Conservation (phyloP, 495 filamentous ascomycete genomes). For the Aspergillus carlsbadensis region DNA sequence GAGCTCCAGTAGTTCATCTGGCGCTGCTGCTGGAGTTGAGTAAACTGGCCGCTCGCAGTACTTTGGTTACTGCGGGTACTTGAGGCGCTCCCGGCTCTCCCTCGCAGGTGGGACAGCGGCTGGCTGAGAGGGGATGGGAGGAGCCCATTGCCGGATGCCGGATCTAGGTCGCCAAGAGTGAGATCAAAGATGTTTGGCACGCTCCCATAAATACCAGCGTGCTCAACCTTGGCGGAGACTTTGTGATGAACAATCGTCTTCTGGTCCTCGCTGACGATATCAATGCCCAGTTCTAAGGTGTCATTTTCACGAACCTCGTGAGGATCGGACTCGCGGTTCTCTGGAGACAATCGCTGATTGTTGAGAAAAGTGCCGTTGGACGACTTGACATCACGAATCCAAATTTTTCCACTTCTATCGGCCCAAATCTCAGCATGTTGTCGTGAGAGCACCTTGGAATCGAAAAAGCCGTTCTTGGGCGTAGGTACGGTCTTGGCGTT, state of each 20-base stretch:
- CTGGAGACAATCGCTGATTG: constrained; percentile 80
- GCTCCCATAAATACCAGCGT: constrained; percentile 74
- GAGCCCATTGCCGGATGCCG: constrained; percentile 63
- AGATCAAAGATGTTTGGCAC: constrained; percentile 76
- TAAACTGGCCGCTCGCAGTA: constrained; percentile 57
- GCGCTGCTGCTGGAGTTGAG: constrained; percentile 59
- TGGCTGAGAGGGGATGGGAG: constrained; percentile 61
- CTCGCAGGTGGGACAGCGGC: constrained; percentile 59
- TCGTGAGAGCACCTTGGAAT: constrained; percentile 93
- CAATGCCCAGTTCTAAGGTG: constrained; percentile 89
- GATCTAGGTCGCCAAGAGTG: constrained; percentile 85
- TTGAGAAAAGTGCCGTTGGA: constrained; percentile 99
- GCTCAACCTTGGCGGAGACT: constrained; percentile 92
- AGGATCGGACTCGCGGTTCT: constrained; percentile 93
- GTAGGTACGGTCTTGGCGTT: constrained; percentile 94
- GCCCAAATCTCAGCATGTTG: constrained; percentile 98
- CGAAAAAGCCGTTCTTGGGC: constrained; percentile 88
- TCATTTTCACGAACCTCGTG: constrained; percentile 87
- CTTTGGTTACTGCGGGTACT: constrained; percentile 56
- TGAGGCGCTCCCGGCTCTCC: constrained; percentile 69
- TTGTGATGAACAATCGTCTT: constrained; percentile 98
- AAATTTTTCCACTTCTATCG: constrained; percentile 83
- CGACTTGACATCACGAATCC: constrained; percentile 95
- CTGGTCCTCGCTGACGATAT: constrained; percentile 97
- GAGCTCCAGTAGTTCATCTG: constrained; percentile 81